Base-by-base conservation (phyloP, 2,329 filamentous ascomycete genomes). In the Lasiodiplodia citricola region DNA sequence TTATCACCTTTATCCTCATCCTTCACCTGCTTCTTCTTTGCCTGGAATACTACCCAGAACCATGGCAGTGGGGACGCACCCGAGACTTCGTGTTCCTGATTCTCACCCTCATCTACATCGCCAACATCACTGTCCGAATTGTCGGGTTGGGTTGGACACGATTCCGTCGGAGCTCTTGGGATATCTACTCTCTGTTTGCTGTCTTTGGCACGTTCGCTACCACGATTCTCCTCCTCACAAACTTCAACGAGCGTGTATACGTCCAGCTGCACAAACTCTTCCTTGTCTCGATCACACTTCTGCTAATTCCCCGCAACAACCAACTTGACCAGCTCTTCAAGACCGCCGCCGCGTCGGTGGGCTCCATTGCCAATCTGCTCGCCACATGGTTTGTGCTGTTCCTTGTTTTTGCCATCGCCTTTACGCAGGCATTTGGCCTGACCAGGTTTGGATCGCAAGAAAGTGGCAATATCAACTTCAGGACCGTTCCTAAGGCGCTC, bases 321-420 rank as follows among this genome's bases (percentile, higher is more conserved):
- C 94, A 97, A 62, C 87, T 99, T 25, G 96, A 99, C 77, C 96
- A 99, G 78, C 88, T 99, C 0, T 99, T 99, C 88, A 99, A 99
- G 80, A 99, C 96, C 1, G 96, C 95, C 0, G 96, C 96, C 13
- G 96, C 95, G 66, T 97, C 93, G 88, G 82, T 99, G 73, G 91
- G 92, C 2, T 90, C 92, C 21, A 99, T 99, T 73, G 88, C 91
- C 69, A 99, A 97, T 76, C 84, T 99, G 54, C 84, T 99, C 50
- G 95, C 95, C 1, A 99, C 96, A 0, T 99, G 96, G 96, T 92
- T 98, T 71, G 94, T 99, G 2, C 88, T 99, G 70, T 99, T 98
- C 82, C 83, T 99, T 55, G 94, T 97, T 25, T 99, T 94, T 77
- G 95, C 96, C 57, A 99, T 99, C 74, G 96, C 96, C 4, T 86